phyloP scores from a whole-genome alignment of 495 filamentous ascomycete species.

The Aspergillus diversus region DNA sequence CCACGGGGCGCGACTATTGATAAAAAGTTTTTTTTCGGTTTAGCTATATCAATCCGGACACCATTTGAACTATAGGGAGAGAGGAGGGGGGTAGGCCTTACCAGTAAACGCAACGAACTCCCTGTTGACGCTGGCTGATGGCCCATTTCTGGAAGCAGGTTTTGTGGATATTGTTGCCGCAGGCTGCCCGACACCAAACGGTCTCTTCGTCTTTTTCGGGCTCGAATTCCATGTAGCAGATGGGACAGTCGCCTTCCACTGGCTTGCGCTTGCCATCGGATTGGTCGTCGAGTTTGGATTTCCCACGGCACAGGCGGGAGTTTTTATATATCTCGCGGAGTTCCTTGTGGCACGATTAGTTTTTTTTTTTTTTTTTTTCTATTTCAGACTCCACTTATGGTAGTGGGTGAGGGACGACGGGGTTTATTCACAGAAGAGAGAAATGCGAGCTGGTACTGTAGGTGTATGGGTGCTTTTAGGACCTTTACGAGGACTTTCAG shows the following conservation, averaged over 20 bases:
- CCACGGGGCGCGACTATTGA: conserved; percentile 64
- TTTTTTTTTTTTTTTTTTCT: not conserved
- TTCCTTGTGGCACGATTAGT: conserved; percentile 48
- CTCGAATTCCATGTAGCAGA: conserved; percentile 75
- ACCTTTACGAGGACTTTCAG: conserved; percentile 63
- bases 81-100: conserved; percentile 24
- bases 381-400: not conserved
- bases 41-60: not conserved
- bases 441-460: conserved; percentile 77
- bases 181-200: conserved; percentile 73
- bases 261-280: conserved; percentile 58
- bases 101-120: conserved; percentile 71
- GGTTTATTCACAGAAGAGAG: conserved; percentile 52
- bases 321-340: conserved; percentile 51
- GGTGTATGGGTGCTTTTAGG: conserved; percentile 62
- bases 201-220: conserved; percentile 52
- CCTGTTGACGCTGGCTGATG: conserved; percentile 50
- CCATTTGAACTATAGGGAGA: not conserved
- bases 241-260: conserved; percentile 76
- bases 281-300: conserved; percentile 24
- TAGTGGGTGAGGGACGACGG: not conserved
- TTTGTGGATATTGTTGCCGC: conserved; percentile 79
- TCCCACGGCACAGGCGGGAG: conserved; percentile 36
- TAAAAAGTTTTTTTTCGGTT: not conserved
- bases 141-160: conserved; percentile 75